phyloP scores from a whole-genome alignment of 495 filamentous ascomycete species.

The Aspergillus coremiiformis region DNA sequence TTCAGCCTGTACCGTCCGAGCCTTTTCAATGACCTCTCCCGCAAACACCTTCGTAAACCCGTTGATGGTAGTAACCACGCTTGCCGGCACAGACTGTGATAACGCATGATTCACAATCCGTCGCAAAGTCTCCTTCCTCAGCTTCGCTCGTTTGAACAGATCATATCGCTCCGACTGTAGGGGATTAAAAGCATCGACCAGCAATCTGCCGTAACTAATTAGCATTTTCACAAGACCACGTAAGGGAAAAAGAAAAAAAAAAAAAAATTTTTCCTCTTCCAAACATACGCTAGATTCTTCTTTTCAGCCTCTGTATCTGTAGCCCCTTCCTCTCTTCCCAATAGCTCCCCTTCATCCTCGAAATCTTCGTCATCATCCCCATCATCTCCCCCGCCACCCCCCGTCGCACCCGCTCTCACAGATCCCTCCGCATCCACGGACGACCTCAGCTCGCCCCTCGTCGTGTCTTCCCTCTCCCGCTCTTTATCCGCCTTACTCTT shows the following conservation, averaged over 20 bases:
- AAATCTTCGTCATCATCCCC: slow-evolving; percentile 61
- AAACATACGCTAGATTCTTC: slow-evolving; percentile 58
- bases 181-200: slow-evolving; percentile 60
- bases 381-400: slow-evolving; percentile 40
- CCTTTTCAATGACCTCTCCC: slow-evolving; percentile 74
- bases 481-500: slow-evolving; percentile 54
- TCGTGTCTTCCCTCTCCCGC: slow-evolving; percentile 43
- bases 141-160: slow-evolving; percentile 61
- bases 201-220: slow-evolving; percentile 36
- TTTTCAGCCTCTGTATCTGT: slow-evolving; percentile 61
- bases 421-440: slow-evolving; percentile 38
- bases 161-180: slow-evolving; percentile 68
- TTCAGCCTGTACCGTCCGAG: slow-evolving; percentile 69
- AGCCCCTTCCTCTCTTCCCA: slow-evolving; percentile 53
- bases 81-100: slow-evolving; percentile 74
- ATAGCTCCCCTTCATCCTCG: slow-evolving; percentile 55
- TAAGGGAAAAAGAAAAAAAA: neutral
- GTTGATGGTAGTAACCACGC: slow-evolving; percentile 71
- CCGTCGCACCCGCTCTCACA: slow-evolving; percentile 37
- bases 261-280: no score
- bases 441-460: slow-evolving; percentile 17
- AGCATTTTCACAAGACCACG: neutral
- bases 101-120: slow-evolving; percentile 81
- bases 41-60: slow-evolving; percentile 78
- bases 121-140: slow-evolving; percentile 55